Base-by-base conservation (phyloP, 345 rosid genomes). In the Schrenkiella parvula region DNA sequence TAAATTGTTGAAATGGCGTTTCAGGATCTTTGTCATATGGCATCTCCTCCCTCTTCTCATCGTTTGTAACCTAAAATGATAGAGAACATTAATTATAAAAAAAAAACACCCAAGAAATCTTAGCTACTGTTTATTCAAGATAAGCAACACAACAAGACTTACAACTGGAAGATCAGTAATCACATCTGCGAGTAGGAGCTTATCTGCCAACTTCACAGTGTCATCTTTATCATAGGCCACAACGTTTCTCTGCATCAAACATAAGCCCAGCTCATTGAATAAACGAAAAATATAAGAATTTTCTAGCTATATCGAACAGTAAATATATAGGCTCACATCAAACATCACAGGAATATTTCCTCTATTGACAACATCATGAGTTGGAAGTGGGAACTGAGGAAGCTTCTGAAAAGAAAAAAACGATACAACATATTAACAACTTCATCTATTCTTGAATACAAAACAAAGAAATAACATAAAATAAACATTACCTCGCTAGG, bases 311-410 rank as follows among this genome's bases (percentile, higher is more conserved):
- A n/a, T 46, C 55, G 29, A 41, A 28, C 28, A 21, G 57, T 65
- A 38, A 8, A 56, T 55, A 48, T 13, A 12, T 9, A 35, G 11
- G 17, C 61, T 25, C 43, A 89, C 98, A 87, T 82, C 86, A 78
- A 92, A 92, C 43, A 85, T 84, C 2, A 47, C 3, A 13, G 96
- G 96, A 11, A 78, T 67, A 17, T 51, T 70, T 22, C 95, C 98
- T 74, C 91, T 81, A 1, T 71, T 31, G 4, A 82, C 79, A 37
- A 87, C 85, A 77, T 89, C 86, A 80, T 92, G 96, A 1, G 95
- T 92, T 25, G 98, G 98, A 39, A 84, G 84, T 4, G 98, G 88
- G 55, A 76, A 92, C 8, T 76, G 96, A 14, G 98, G 98, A 66
- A 89, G 64, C 12, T 14, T 82, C 92, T 92, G 83, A 66, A 74